Base-by-base conservation (phyloP, 805 yeast species). In the Kluyveromyces wickerhamii region DNA sequence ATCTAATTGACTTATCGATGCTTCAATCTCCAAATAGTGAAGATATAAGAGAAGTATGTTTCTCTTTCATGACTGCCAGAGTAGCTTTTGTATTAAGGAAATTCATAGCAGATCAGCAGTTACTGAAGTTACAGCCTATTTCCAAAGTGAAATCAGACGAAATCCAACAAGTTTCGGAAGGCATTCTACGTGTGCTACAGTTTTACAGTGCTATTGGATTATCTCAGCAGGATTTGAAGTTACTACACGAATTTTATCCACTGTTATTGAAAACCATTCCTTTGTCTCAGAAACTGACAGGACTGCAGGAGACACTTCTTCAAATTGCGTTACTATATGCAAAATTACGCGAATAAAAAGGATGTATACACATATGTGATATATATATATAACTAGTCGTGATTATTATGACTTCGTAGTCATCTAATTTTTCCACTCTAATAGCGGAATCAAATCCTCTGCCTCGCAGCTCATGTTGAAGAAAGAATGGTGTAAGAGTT, bases 401-500 rank as follows among this genome's bases (percentile, higher is more conserved):
- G n/a, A n/a, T n/a, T n/a, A n/a, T n/a, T n/a, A n/a, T n/a, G n/a
- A n/a, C n/a, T 24, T 13, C 7, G n/a, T 8, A 23, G 21, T 14
- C 27, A 4, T 19, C 32, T 41, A 55, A 14, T 47, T 52, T 40
- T 63, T 66, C 69, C 69, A 76, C 34, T 72, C 74, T 40, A 83
- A 62, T 39, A 83, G 61, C 2, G 72, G 63, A 2, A 79, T 71
- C 51, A 83, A 62, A 36, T 72, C 83, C 4, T 64, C 63, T 15
- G 79, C 70, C 11, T 65, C 63, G 37, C 87, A 79, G 7, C 82
- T 76, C 60, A 69, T 69, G 38, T 68, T 70, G 39, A 83, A 72
- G 51, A 82, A 83, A 34, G 74, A 69, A 52, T 88, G 96, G 39
- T 74, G 77, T 25, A 92, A 64, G 35, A 92, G 67, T 54, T 89